These are phyloP conservation scores for Pseudocercospora vitis DNA, from an alignment of 2,329 filamentous ascomycete species.

Conservation along the genomic window DNA sequence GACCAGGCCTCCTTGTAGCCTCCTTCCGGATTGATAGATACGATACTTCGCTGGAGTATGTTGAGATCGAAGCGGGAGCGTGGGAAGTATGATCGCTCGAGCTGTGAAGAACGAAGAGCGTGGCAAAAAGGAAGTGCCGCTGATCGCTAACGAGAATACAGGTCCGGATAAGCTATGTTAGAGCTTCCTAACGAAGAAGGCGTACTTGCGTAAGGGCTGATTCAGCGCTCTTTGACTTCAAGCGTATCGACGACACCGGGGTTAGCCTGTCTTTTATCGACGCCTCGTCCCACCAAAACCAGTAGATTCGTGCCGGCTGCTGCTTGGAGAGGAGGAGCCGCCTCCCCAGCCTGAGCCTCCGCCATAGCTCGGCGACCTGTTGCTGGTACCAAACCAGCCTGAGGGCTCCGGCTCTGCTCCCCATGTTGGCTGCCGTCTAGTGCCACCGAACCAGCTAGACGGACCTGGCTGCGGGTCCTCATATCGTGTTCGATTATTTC, in stretches of 20 bases:
- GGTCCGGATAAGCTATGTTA: too few species aligned
- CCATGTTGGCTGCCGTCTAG: neutral
- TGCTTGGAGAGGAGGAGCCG: conserved; percentile 29
- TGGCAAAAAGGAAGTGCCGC: too few species aligned
- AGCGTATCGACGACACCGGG: neutral
- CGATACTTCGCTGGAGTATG: too few species aligned
- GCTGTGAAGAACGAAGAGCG: too few species aligned
- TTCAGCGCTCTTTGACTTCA: neutral
- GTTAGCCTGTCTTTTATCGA: conserved; percentile 11
- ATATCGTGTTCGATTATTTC: conserved; percentile 25
- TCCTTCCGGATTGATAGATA: too few species aligned
- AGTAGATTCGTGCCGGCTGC: conserved; percentile 37
- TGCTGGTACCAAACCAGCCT: conserved; percentile 23
- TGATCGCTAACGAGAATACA: too few species aligned
- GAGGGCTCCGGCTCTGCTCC: conserved; percentile 10
- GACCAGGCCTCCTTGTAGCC: too few species aligned
- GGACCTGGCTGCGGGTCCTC: conserved; percentile 39
- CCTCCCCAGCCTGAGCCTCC: conserved; percentile 17
- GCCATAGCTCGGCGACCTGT: conserved; percentile 21
- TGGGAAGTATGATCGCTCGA: too few species aligned
- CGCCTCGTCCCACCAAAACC: conserved; percentile 40
- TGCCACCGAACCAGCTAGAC: conserved; percentile 30
- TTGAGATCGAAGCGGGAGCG: too few species aligned
- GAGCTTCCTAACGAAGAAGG: too few species aligned
- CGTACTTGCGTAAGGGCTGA: too few species aligned